These are phyloP conservation scores for Alternaria infectoria DNA, from an alignment of 2,329 filamentous ascomycete genomes.

Conservation along the genomic window DNA sequence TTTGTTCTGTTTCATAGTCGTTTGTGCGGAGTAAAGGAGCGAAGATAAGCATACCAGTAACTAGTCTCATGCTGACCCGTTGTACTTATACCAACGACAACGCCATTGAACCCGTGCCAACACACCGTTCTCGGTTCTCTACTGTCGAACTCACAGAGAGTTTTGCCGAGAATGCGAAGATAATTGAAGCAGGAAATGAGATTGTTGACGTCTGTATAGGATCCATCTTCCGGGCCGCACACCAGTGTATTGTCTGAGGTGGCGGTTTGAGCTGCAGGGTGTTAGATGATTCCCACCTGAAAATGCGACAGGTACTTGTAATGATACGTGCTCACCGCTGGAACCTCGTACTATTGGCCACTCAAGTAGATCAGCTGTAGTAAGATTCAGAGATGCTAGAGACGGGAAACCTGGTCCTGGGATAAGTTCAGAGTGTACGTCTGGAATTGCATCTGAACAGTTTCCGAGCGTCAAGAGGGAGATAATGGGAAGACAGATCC, in stretches of 20 bases:
- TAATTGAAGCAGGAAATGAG: conserved; percentile 20
- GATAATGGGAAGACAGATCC: background rate
- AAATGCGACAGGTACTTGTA: background rate
- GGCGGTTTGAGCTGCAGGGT: background rate
- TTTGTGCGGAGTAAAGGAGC: background rate
- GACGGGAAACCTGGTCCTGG: conserved; percentile 11
- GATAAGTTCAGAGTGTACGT: background rate
- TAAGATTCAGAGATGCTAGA: conserved; percentile 12
- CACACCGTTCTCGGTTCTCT: background rate
- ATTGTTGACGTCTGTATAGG: conserved; percentile 15
- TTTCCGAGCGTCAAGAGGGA: background rate
- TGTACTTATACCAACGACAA: background rate
- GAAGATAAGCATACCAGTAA: background rate
- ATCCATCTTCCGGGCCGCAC: conserved; percentile 11
- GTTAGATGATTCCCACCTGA: background rate
- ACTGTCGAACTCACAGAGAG: conserved; percentile 4
- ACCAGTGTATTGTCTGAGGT: background rate
- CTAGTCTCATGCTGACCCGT: background rate
- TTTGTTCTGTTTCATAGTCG: background rate
- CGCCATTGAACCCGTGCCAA: background rate
- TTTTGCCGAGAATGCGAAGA: conserved; percentile 9
- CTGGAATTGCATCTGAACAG: background rate
- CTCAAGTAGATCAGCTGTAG: conserved; percentile 2
- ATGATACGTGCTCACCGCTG: background rate
- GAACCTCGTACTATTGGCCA: background rate